These are phyloP conservation scores for Ustilago curta DNA, from an alignment of 1,284 basidiomycete species.

Conservation along the genomic window DNA sequence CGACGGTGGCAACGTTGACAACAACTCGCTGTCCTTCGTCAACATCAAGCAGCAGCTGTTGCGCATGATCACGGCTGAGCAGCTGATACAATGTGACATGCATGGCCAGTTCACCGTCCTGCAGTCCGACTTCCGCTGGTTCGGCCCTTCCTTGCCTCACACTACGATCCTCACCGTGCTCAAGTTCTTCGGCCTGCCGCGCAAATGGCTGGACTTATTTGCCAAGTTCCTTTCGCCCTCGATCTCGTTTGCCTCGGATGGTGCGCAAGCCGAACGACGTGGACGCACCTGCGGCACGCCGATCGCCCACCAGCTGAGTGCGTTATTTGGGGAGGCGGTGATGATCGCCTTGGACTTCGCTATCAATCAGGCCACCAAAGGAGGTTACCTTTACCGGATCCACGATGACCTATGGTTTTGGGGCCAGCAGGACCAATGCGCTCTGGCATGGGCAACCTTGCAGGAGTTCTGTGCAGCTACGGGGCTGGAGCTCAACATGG, in stretches of 20 bases:
- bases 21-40: not conserved
- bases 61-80: constrained; percentile 11
- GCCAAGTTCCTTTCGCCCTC: constrained; percentile 13
- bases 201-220: constrained; percentile 8
- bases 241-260: constrained; percentile 8
- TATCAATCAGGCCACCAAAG: constrained; percentile 12
- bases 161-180: constrained; percentile 11
- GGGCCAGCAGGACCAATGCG: constrained; percentile 13
- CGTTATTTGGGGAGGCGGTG: constrained; percentile 7
- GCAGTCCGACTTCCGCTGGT: constrained; percentile 11
- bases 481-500: constrained; percentile 9
- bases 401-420: constrained; percentile 18
- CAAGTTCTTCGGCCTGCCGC: constrained; percentile 11
- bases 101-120: constrained; percentile 8
- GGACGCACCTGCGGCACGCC: constrained; percentile 7
- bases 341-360: constrained; percentile 13
- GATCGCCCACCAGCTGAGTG: not conserved
- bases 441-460: constrained; percentile 7
- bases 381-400: constrained; percentile 16
- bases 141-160: constrained; percentile 13
- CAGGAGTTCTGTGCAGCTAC: constrained; percentile 8
- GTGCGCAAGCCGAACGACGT: constrained; percentile 3
- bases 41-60: constrained; percentile 14
- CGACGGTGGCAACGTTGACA: too few species aligned
- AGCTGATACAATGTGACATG: constrained; percentile 4